phyloP scores from a whole-genome alignment of 371 early-diverging fungal species.

The Mucor velutinosus region DNA sequence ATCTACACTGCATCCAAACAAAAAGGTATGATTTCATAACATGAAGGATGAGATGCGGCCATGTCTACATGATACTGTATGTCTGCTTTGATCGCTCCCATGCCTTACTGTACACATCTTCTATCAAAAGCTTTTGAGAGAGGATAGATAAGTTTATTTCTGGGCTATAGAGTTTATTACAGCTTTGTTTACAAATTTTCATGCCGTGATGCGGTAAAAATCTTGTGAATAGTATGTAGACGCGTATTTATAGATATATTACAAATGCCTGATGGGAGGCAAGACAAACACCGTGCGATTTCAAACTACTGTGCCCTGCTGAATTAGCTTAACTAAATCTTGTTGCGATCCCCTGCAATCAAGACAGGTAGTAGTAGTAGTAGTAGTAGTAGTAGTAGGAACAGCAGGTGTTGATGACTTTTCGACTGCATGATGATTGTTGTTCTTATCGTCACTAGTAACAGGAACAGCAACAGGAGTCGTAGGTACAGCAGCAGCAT shows the following conservation, averaged over 20 bases:
- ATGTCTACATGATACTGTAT: neutral
- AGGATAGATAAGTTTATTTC: neutral
- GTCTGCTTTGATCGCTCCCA: neutral
- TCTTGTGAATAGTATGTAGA: neutral
- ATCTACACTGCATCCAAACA: neutral
- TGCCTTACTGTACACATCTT: neutral
- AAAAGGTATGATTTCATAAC: neutral
- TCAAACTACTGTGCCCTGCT: neutral
- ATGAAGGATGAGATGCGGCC: neutral
- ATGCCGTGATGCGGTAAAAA: neutral
- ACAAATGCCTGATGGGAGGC: neutral
- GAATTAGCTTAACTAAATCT: neutral
- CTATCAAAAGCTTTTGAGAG: neutral
- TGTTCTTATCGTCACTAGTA: neutral
- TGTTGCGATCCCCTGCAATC: neutral
- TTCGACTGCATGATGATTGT: neutral
- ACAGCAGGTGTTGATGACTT: neutral
- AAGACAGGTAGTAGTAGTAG: neutral
- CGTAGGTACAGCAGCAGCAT: neutral
- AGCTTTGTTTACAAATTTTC: too few species aligned
- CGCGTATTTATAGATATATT: neutral
- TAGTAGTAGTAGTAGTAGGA: neutral
- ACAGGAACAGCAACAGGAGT: neutral
- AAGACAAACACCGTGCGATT: neutral
- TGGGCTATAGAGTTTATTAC: neutral